Conservation (phyloP, 2,329 filamentous ascomycete genomes). For the Beauveria brongniartii region DNA sequence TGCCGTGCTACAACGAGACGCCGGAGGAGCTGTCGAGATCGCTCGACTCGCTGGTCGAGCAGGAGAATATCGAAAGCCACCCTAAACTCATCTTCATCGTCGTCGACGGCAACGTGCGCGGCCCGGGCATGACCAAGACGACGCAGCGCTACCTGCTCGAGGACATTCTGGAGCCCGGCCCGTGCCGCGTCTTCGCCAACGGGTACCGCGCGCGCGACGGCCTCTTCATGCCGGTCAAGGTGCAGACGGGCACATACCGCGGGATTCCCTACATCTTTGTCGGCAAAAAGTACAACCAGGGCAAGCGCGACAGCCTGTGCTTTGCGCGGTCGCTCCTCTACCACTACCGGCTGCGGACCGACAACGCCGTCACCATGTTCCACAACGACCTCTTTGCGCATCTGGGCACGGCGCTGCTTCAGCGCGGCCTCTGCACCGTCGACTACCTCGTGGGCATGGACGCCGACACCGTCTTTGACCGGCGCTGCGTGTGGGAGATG, state of each 20-base stretch:
- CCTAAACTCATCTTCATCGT: conserved; percentile 37
- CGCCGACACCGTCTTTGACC: conserved; percentile 39
- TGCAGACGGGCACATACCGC: conserved; percentile 36
- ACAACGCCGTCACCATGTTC: conserved; percentile 37
- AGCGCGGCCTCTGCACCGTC: conserved; percentile 30
- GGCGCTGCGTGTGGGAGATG: conserved; percentile 36
- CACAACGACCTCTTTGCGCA: conserved; percentile 35
- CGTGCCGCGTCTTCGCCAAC: conserved; percentile 28
- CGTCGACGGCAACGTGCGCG: conserved; percentile 39
- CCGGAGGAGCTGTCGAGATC: conserved; percentile 34
- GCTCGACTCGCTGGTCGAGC: conserved; percentile 36
- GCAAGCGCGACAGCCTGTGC: conserved; percentile 41
- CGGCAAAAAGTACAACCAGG: conserved; percentile 41
- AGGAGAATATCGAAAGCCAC: conserved; percentile 34
- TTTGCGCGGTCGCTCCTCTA: conserved; percentile 41
- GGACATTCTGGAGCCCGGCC: conserved; percentile 33
- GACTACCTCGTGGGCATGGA: conserved; percentile 40
- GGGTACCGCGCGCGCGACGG: conserved; percentile 39
- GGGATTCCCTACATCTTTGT: conserved; percentile 39
- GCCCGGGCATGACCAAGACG: conserved; percentile 39
- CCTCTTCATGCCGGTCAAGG: conserved; percentile 36
- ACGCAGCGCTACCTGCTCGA: conserved; percentile 39
- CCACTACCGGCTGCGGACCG: conserved; percentile 36
- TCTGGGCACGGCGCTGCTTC: conserved; percentile 30
- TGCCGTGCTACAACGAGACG: conserved; percentile 44